These are phyloP conservation scores for Peribolospora kevripleyi DNA, from an alignment of 768 basidiomycete genomes.

Conservation along the genomic window DNA sequence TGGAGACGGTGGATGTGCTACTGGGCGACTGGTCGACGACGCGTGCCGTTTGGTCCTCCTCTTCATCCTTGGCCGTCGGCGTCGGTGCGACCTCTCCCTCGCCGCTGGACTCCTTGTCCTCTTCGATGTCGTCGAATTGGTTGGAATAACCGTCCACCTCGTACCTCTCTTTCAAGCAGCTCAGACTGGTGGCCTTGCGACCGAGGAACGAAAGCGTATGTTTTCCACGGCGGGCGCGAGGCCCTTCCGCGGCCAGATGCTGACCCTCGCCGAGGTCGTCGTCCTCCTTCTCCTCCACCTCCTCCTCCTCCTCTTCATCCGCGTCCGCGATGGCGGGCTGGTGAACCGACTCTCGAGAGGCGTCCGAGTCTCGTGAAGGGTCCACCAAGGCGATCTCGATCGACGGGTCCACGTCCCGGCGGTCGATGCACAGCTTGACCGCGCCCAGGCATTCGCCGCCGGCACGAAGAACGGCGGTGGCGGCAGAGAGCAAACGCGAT, in stretches of 20 bases:
- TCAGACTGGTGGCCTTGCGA: slow-evolving; percentile 19
- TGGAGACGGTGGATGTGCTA: not conserved
- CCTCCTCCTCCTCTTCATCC: slow-evolving; percentile 14
- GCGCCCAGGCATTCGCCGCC: slow-evolving; percentile 70
- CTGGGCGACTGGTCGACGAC: slow-evolving; percentile 11
- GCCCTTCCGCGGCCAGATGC: not conserved
- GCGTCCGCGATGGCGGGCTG: not conserved
- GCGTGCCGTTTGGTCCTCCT: slow-evolving; percentile 41
- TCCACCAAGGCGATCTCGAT: slow-evolving; percentile 16
- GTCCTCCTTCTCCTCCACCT: slow-evolving; percentile 21
- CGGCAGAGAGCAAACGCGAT: slow-evolving; percentile 47
- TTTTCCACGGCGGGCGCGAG: slow-evolving; percentile 7
- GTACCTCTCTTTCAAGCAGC: slow-evolving; percentile 13
- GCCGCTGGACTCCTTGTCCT: slow-evolving; percentile 10
- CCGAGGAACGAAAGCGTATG: slow-evolving; percentile 21
- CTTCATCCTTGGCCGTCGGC: slow-evolving; percentile 9
- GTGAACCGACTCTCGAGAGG: slow-evolving; percentile 1
- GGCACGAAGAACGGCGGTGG: slow-evolving; percentile 63
- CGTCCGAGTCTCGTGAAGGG: slow-evolving; percentile 16
- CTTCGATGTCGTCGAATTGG: slow-evolving; percentile 1
- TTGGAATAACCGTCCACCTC: slow-evolving; percentile 7
- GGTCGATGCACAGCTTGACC: slow-evolving; percentile 47
- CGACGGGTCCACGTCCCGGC: slow-evolving; percentile 30
- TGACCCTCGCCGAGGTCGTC: too few relatives aligned
- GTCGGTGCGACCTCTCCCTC: slow-evolving; percentile 11